Conservation (phyloP, 139 green algal genomes). For the Mesostigma viride region DNA sequence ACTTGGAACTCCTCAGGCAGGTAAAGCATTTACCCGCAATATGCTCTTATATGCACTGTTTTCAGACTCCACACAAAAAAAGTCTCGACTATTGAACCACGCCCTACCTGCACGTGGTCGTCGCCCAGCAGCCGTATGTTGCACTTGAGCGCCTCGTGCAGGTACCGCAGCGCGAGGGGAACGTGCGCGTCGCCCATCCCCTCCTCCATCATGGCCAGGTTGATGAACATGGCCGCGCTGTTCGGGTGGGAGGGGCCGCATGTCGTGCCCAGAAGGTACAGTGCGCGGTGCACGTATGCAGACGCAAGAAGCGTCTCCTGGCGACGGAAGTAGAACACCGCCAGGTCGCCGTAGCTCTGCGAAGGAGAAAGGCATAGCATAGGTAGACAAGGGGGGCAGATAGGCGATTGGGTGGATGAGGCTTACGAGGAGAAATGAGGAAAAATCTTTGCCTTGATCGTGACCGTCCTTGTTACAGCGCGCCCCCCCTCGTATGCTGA, state of each 20-base stretch:
- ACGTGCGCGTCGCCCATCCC: slow-evolving; percentile 22
- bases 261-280: slow-evolving; percentile 35
- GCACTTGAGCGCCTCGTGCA: slow-evolving; percentile 38
- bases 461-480: no score
- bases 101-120: slow-evolving; percentile 32
- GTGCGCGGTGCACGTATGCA: slow-evolving; percentile 30
- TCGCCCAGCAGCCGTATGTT: slow-evolving; percentile 34
- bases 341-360: slow-evolving; percentile 41
- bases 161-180: slow-evolving; percentile 32
- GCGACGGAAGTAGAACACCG: slow-evolving; percentile 43
- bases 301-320: slow-evolving; percentile 32
- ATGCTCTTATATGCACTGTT: no score
- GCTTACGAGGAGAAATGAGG: no score
- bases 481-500: no score
- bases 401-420: no score
- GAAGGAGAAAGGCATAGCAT: no score
- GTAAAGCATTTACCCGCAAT: no score
- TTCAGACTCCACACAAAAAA: no score
- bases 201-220: slow-evolving; percentile 44
- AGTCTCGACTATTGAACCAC: no score
- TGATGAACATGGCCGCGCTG: slow-evolving; percentile 41
- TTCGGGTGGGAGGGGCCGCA: slow-evolving; percentile 36
- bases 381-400: no score
- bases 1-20: no score
- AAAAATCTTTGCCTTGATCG: no score